A percentile compares a stretch with the other conserved stretches of the same genome.
Conservation (phyloP, 257 asterid species). For the Nyctanthes arbortristis region DNA sequence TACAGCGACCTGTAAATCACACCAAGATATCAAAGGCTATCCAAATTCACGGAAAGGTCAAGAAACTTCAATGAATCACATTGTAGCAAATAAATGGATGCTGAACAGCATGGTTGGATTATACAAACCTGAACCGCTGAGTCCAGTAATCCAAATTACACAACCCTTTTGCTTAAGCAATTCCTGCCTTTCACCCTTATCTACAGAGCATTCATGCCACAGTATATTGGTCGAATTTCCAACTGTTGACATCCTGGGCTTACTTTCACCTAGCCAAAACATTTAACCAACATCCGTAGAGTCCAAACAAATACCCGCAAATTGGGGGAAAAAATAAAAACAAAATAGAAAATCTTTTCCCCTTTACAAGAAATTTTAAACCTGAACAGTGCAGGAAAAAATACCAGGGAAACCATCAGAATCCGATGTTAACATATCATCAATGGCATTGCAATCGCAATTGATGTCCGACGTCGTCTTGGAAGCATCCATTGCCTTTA, state of each 20-base stretch:
- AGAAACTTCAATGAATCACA: not conserved
- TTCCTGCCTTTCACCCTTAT: conserved; percentile 70
- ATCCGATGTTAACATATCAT: conserved; percentile 20
- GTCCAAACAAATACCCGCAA: not conserved
- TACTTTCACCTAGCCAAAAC: conserved; percentile 48
- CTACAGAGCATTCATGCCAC: conserved; percentile 94
- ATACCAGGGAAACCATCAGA: conserved; percentile 45
- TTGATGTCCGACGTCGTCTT: conserved; percentile 43
- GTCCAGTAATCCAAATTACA: conserved; percentile 97
- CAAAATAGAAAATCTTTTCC: not conserved
- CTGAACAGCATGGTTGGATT: not conserved
- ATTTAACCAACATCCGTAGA: not conserved
- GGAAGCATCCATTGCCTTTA: conserved; percentile 67
- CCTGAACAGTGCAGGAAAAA: not conserved
- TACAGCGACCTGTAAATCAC: not conserved
- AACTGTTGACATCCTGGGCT: conserved; percentile 40
- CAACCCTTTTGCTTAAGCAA: conserved; percentile 97
- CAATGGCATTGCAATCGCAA: conserved; percentile 32
- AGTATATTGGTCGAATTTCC: conserved; percentile 79
- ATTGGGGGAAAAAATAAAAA: not conserved
- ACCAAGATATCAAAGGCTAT: not conserved
- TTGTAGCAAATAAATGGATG: not conserved
- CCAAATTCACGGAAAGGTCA: not conserved
- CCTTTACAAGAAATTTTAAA: not conserved
- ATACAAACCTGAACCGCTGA: conserved; percentile 96